A percentile compares a stretch with the other conserved stretches of the same genome.
These are phyloP conservation scores for Phalaenopsis hybrid DNA, from an alignment of 116 monocot genomes.

Conservation along the genomic window DNA sequence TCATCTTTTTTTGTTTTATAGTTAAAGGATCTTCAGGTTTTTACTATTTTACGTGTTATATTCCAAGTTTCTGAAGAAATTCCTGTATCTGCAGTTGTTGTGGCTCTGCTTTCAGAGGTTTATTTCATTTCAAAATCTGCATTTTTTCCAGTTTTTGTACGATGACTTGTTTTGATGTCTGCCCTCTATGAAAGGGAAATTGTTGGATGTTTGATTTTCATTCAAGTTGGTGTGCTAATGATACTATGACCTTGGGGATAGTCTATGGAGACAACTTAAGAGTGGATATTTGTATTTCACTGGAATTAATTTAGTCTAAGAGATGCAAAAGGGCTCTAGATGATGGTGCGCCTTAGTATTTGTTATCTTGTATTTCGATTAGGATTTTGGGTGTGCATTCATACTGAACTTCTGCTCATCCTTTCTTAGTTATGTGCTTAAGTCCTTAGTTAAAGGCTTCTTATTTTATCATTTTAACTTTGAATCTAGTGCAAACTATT, in stretches of 20 bases:
- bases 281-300: too few relatives aligned
- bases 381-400: too few relatives aligned
- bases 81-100: conserved; percentile 90
- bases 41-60: conserved; percentile 79
- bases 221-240: too few relatives aligned
- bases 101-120: conserved; percentile 93
- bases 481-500: background rate
- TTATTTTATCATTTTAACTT: too few relatives aligned
- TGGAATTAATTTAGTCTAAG: background rate
- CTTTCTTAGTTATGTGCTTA: background rate
- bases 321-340: background rate
- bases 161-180: too few relatives aligned
- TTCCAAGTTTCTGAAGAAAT: conserved; percentile 95
- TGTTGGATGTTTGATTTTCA: too few relatives aligned
- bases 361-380: too few relatives aligned
- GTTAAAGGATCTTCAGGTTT: conserved; percentile 90
- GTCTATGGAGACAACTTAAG: too few relatives aligned
- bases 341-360: background rate
- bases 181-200: too few relatives aligned
- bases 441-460: too few relatives aligned
- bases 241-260: too few relatives aligned
- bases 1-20: conserved; percentile 20
- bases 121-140: background rate
- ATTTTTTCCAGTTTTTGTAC: background rate
- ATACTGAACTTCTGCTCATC: background rate